These are phyloP conservation scores for Kwoniella dejecticola DNA, from an alignment of 768 basidiomycete species.

Conservation along the genomic window DNA sequence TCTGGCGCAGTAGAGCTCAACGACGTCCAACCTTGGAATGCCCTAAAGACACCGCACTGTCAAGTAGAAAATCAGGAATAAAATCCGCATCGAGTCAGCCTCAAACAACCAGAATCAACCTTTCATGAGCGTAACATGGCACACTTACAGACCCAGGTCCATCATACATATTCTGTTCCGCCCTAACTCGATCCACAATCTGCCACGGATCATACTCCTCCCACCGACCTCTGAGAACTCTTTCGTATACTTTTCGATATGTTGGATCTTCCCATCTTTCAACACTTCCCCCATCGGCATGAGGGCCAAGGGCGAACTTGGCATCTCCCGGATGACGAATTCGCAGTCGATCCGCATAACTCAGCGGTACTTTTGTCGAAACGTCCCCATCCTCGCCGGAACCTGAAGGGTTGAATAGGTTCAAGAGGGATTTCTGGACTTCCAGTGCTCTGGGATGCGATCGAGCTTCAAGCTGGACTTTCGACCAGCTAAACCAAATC, in stretches of 20 bases:
- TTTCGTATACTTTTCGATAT: constrained; percentile 60
- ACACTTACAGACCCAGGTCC: constrained; percentile 51
- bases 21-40: constrained; percentile 60
- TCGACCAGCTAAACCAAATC: constrained; percentile 59
- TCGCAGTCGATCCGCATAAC: constrained; percentile 74
- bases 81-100: no score
- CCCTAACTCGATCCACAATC: constrained; percentile 25
- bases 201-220: constrained; percentile 44
- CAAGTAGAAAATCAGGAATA: neutral
- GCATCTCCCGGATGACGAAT: constrained; percentile 72
- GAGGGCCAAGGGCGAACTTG: constrained; percentile 68
- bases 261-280: constrained; percentile 61
- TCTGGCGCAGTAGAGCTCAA: constrained; percentile 62
- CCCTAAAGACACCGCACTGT: constrained; percentile 57
- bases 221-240: constrained; percentile 57
- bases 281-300: constrained; percentile 70
- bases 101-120: no score
- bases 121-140: no score
- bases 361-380: constrained; percentile 64
- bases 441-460: constrained; percentile 65
- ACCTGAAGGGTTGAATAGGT: constrained; percentile 60
- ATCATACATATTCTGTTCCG: constrained; percentile 62
- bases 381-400: constrained; percentile 56
- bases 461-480: constrained; percentile 67
- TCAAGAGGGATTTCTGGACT: constrained; percentile 65